Evolutionary conservation across 805 yeast species (phyloP), one percentile per base, ranked within the genome.

Genomic region (Candida qinlingensis): DNA sequence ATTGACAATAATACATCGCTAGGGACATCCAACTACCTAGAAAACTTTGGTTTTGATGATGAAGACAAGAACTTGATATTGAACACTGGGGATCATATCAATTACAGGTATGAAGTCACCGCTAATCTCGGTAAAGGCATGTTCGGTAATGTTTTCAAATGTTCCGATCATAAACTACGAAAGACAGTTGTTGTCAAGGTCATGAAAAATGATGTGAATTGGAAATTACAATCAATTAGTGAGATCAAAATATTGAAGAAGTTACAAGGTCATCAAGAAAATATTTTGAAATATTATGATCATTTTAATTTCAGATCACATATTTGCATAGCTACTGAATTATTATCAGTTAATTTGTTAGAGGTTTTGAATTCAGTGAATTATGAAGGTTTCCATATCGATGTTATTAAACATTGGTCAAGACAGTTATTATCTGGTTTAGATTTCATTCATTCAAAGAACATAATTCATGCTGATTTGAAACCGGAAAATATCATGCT

Each of bases 401-500:
- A 57, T 1, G 53, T 80, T 1, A 59, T 81, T 8, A 62, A 66
- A 53, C 59, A 59, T 28, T 75, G 87, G 59, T 67, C 83, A 0
- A 61, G 54, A 39, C 87, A 86, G 51, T 67, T 86, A 4, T 64
- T 87, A 11, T 62, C 69, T 7, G 91, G 87, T 0, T 62, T 89
- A 40, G 63, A 72, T n/a, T 80, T 72, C 53, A 70, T 89, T 34
- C 90, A 85, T 55, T 54, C 66, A 0, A 60, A 71, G 29, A 69
- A 73, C 10, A 75, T 89, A 6, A 79, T 89, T 28, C 96, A 89
- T 61, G 88, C 96, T 58, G 96, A 89, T 62, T 68, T 89, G 48
- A 89, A 89, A 60, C 96, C 96, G 0, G 96, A 87, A 58, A 89
- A 89, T 64, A 70, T 89, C 36, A 80, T 87, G 82, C 65, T 85